These are phyloP conservation scores for Rhizopogon salebrosus DNA, from an alignment of 768 basidiomycete species.

Conservation along the genomic window DNA sequence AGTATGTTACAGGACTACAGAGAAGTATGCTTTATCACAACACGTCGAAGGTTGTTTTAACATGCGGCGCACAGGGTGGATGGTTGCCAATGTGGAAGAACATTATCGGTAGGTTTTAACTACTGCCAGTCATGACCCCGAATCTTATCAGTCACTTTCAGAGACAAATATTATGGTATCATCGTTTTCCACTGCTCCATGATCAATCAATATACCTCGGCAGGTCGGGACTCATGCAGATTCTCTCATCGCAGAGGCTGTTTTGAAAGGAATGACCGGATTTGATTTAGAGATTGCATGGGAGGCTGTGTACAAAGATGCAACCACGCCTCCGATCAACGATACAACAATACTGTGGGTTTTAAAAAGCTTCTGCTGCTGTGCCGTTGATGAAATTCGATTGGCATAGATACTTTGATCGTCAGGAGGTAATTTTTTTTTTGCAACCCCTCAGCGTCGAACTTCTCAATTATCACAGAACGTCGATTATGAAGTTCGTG, in stretches of 20 bases:
- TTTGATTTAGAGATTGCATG: slow-evolving; percentile 65
- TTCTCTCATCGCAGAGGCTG: slow-evolving; percentile 70
- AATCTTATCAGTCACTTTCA: slow-evolving; percentile 5
- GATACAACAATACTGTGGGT: slow-evolving; percentile 50
- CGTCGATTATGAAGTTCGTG: slow-evolving; percentile 78
- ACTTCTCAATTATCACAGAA: slow-evolving; percentile 31
- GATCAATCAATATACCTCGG: not conserved
- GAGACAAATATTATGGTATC: slow-evolving; percentile 82
- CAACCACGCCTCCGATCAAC: slow-evolving; percentile 52
- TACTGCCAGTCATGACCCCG: not conserved
- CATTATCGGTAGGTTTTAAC: slow-evolving; percentile 50
- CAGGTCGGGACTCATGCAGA: slow-evolving; percentile 78
- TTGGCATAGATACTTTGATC: slow-evolving; percentile 53
- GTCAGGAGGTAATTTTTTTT: slow-evolving; percentile 51
- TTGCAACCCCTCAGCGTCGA: not conserved
- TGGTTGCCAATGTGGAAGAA: slow-evolving; percentile 94
- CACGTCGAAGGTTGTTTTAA: not conserved
- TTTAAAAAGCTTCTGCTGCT: not conserved
- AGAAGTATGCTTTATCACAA: slow-evolving; percentile 35
- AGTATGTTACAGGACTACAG: slow-evolving; percentile 79
- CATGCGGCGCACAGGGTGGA: slow-evolving; percentile 42
- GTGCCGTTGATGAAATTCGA: not conserved
- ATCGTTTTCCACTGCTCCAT: not conserved
- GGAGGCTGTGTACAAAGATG: slow-evolving; percentile 73
- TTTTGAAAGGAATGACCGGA: slow-evolving; percentile 56